Base-by-base conservation (phyloP, 495 filamentous ascomycete species). In the Aspergillus conjunctus region DNA sequence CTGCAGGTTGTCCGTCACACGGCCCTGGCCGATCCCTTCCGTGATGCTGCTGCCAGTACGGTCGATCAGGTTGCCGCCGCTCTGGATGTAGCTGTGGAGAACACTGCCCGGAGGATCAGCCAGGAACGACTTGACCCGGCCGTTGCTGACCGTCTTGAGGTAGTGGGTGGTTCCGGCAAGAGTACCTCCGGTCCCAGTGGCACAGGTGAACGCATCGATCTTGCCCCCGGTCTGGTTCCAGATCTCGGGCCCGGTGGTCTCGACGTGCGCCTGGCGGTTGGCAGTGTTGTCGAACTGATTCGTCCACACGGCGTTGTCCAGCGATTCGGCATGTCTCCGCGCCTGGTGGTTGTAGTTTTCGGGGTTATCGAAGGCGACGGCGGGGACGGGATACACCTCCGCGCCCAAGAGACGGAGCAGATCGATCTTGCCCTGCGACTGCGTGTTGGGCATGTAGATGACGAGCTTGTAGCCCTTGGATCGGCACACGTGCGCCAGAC, bases 371-470 rank as follows among this genome's bases (percentile, higher is more conserved):
- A 91, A 97, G n/a, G 94, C 86, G 7, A 97, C 94, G 2, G 93
- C 94, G 9, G 94, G 94, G 2, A 98, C 94, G n/a, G 94, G 94
- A 74, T 93, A 92, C 12, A 98, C 94, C 70, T 97, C 92, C n/a
- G 94, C 94, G 58, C 94, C 94, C 17, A 98, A 83, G 56, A 98
- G 74, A 8, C 94, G 84, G 44, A 98, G 79, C 59, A 98, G 81
- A 73, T 98, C 95, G 70, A 98, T 88, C 80, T 98, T 98, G 66
- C 93, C 94, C 73, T 96, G 94, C 44, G 92, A 96, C 76, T 98
- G 94, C 43, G 94, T 98, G 80, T 98, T 88, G 66, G 94, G 94
- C 94, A 98, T 98, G 83, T 98, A 98, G 69, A 98, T 98, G 55
- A 97, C 92, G 20, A 96, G 85, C 69, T 88, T 85, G 83, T 98